Percentiles rank a stretch among this genome's conserved stretches.
Evolutionary conservation across 306 rosid genomes (phyloP).

Genomic region (Casuarina cunninghamiana): DNA sequence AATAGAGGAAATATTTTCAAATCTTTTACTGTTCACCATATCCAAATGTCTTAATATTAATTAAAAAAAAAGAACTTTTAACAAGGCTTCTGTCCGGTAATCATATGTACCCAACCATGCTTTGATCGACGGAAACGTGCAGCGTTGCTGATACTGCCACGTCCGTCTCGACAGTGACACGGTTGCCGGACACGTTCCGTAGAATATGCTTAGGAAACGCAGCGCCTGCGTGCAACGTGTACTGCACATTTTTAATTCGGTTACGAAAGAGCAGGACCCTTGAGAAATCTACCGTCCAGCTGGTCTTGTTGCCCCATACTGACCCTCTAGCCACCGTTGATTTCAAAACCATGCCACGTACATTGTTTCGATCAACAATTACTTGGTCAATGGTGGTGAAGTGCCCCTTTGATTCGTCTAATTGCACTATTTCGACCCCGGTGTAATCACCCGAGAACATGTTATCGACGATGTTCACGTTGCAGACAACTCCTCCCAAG

Average conservation of each 20-base stretch:
- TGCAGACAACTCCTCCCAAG: slow-evolving; percentile 32
- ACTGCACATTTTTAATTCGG: slow-evolving; percentile 35
- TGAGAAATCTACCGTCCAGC: slow-evolving; percentile 39
- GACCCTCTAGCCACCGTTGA: slow-evolving; percentile 44
- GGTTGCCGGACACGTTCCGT: slow-evolving; percentile 24
- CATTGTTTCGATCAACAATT: slow-evolving; percentile 38
- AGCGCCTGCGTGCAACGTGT: slow-evolving; percentile 32
- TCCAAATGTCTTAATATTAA: not conserved
- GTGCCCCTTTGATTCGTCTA: slow-evolving; percentile 30
- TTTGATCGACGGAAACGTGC: slow-evolving; percentile 40
- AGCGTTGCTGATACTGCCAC: slow-evolving; percentile 31
- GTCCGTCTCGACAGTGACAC: slow-evolving; percentile 31
- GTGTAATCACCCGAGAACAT: slow-evolving; percentile 46
- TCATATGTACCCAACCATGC: slow-evolving; percentile 20
- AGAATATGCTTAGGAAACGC: slow-evolving; percentile 33
- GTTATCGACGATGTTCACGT: slow-evolving; percentile 35
- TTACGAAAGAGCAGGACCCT: slow-evolving; percentile 34
- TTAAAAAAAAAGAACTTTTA: not conserved
- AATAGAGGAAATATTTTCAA: not conserved
- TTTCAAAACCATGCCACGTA: slow-evolving; percentile 33
- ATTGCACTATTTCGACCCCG: slow-evolving; percentile 32
- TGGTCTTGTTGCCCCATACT: slow-evolving; percentile 29
- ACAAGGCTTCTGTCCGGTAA: not conserved
- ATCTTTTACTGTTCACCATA: not conserved
- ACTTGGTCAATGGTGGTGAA: slow-evolving; percentile 39